Conservation (phyloP, 2,329 filamentous ascomycete genomes). For the Fusarium brachygibbosum region DNA sequence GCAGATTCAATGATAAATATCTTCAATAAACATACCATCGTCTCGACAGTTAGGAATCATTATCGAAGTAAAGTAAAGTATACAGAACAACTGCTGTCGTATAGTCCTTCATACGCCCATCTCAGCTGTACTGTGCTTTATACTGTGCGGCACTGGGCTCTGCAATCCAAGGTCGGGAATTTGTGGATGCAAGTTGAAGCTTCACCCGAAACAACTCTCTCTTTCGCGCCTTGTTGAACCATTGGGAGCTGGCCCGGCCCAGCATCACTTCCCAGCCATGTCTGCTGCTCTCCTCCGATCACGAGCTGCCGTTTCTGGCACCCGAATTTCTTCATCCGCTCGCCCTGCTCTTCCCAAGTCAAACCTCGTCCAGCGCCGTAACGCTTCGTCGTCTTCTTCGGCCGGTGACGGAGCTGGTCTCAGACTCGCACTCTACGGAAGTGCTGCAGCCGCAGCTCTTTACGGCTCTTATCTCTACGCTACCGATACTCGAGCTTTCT, state of each 20-base stretch:
- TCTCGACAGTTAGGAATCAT: accelerated
- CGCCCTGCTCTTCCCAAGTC: slow-evolving; percentile 38
- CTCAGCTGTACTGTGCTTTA: slow-evolving; percentile 27
- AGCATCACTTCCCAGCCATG: slow-evolving; percentile 47
- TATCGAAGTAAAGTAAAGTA: neutral
- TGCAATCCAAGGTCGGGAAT: slow-evolving; percentile 43
- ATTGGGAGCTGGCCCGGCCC: slow-evolving; percentile 51
- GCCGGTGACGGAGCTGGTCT: slow-evolving; percentile 48
- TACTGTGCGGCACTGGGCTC: slow-evolving; percentile 44
- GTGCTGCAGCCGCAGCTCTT: slow-evolving; percentile 58
- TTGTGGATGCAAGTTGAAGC: slow-evolving; percentile 46
- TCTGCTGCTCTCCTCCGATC: slow-evolving; percentile 47
- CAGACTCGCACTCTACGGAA: slow-evolving; percentile 58
- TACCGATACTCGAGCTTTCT: slow-evolving; percentile 80
- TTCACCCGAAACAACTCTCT: slow-evolving; percentile 46
- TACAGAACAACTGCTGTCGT: neutral
- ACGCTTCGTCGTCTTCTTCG: slow-evolving; percentile 55
- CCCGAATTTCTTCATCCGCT: slow-evolving; percentile 37
- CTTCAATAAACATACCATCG: neutral
- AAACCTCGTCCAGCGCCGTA: slow-evolving; percentile 47
- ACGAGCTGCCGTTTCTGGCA: slow-evolving; percentile 38
- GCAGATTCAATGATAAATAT: neutral
- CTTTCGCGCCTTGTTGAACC: slow-evolving; percentile 45
- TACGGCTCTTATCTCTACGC: slow-evolving; percentile 73
- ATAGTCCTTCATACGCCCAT: neutral